Evolutionary conservation across 2,329 filamentous ascomycete genomes (phyloP).

Genomic region (Blastomyces gilchristii): DNA sequence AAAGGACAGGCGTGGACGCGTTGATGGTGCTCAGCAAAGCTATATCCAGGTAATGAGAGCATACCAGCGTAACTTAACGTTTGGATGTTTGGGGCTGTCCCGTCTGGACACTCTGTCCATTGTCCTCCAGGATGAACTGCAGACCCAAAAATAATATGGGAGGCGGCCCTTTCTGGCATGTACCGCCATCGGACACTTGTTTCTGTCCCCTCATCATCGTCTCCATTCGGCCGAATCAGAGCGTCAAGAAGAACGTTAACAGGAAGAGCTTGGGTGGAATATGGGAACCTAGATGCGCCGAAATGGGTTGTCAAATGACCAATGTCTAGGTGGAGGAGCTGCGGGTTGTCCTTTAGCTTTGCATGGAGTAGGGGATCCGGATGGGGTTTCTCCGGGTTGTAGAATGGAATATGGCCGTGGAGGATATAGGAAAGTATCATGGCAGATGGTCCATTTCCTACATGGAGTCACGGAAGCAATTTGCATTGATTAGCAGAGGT

Average conservation of each 20-base stretch:
- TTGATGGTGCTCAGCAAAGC: slow-evolving; percentile 45
- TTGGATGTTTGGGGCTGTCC: slow-evolving; percentile 47
- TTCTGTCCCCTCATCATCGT: slow-evolving; percentile 42
- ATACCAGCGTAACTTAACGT: slow-evolving; percentile 53
- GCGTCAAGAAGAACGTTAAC: slow-evolving; percentile 52
- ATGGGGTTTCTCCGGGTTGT: slow-evolving; percentile 42
- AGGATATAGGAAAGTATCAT: slow-evolving; percentile 54
- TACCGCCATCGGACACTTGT: slow-evolving; percentile 47
- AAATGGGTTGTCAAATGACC: slow-evolving; percentile 48
- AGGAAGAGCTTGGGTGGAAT: slow-evolving; percentile 51
- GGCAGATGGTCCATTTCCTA: slow-evolving; percentile 53
- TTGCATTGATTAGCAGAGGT: not conserved
- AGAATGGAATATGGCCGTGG: slow-evolving; percentile 51
- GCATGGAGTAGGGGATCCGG: slow-evolving; percentile 47
- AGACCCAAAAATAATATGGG: slow-evolving; percentile 47
- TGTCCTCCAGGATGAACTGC: slow-evolving; percentile 45
- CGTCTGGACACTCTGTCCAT: slow-evolving; percentile 47
- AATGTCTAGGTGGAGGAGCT: slow-evolving; percentile 41
- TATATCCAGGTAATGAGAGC: slow-evolving; percentile 51
- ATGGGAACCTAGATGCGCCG: slow-evolving; percentile 46
- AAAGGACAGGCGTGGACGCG: slow-evolving; percentile 32
- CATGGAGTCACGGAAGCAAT: slow-evolving; percentile 2
- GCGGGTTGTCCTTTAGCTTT: slow-evolving; percentile 41
- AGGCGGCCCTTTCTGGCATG: slow-evolving; percentile 41
- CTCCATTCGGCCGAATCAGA: slow-evolving; percentile 48